Evolutionary conservation across 1,284 basidiomycete species (phyloP), one percentile per base, ranked within the genome.

Genomic region (Sparassis latifolia): DNA sequence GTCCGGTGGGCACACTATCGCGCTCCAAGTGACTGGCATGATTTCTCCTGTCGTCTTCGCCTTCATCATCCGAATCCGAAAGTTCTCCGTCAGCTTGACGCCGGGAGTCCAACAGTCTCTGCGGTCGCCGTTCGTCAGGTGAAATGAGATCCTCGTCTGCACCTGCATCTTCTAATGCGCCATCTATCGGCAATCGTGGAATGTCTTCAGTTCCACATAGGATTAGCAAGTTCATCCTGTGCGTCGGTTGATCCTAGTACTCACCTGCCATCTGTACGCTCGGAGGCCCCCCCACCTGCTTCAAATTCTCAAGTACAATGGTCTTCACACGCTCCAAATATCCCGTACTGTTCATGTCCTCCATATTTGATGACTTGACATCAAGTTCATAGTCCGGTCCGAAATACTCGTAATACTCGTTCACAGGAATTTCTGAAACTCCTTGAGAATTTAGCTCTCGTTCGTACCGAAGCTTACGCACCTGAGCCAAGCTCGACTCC

Each of bases 341-440:
- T 58, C 90, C 89, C 6, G 82, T 82, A 2, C 92, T 92, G 66
- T 99, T 99, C 72, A 96, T 76, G 63, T 99, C 95, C 59, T 97
- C 93, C 64, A 94, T 92, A 66, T 99, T 99, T 33, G 92, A 96
- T 3, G 94, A 76, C 57, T 89, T 89, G 30, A 99, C 97, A 64
- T 99, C 94, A n/a, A 99, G 79, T 62, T 93, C 84, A 63, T 99
- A 97, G 62, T 97, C 92, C 1, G 97, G 97, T 0, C 97, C 97
- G 68, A 98, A 99, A 71, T 99, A 99, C 67, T 99, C 96, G 68
- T 97, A 98, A 71, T 99, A 97, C 69, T 97, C 95, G 63, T 97
- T 97, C 57, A 94, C 89, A 0, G 94, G 94, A 49, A 97, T 95
- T 61, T 91, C 92, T 93, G 45, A 28, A 30, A 12, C 35, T 37